Base-by-base conservation (phyloP, 2,329 filamentous ascomycete genomes). In the Alternaria dauci region DNA sequence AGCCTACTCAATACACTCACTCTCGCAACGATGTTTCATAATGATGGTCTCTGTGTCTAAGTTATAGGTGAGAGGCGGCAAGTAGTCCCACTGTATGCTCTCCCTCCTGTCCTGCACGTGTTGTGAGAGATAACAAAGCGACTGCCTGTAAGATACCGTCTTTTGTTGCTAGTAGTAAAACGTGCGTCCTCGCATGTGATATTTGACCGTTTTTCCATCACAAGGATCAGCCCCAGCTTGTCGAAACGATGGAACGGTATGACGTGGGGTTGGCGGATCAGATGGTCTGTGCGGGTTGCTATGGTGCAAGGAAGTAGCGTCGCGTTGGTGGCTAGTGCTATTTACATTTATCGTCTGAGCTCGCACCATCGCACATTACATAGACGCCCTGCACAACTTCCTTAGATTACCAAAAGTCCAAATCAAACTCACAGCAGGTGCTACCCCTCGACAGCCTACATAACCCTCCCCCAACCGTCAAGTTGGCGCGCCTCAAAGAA, bases 401-500 rank as follows among this genome's bases (percentile, higher is more conserved):
- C 48, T 48, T 57, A 65, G 52, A 56, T 44, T 43, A 64, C 60
- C 55, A 53, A 56, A 56, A 36, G 18, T 55, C 48, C 34, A 52
- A 50, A 50, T 51, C 56, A 42, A 32, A 47, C 47, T 59, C 28
- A 47, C 2, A 52, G 28, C 52, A 58, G 51, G 51, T 41, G 57
- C 43, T 51, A 59, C 48, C 38, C 48, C 42, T 50, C 47, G 34
- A 64, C 36, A 55, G 28, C 46, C 58, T 52, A 58, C 25, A 60
- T 46, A 58, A 48, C 48, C 41, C 48, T n/a, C 48, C 18, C 18
- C 55, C 71, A 59, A 76, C 69, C 72, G 72, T 66, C 69, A 76
- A 75, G 66, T 69, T 78, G 76, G 76, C 76, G 71, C 71, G 71
- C 65, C 72, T 78, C 69, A 77, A 74, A 69, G 75, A 77, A 59